phyloP scores from a whole-genome alignment of 1,284 basidiomycete genomes.

The Pterula multifida region DNA sequence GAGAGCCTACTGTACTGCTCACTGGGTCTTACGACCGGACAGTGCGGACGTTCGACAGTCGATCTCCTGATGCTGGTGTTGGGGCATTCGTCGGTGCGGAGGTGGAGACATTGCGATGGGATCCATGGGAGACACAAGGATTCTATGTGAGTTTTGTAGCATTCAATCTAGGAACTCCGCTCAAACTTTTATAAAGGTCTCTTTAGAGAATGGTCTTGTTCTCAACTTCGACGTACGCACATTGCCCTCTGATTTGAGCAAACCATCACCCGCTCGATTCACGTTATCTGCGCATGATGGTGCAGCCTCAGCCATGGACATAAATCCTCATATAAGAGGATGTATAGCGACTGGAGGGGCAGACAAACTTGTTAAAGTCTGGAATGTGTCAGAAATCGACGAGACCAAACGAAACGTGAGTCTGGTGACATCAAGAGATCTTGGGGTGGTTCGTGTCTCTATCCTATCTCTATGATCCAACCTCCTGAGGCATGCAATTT shows the following conservation, averaged over 20 bases:
- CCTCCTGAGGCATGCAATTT: constrained; percentile 5
- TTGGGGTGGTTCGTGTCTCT: constrained; percentile 71
- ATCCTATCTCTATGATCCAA: constrained; percentile 4
- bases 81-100: constrained; percentile 77
- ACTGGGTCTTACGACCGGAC: constrained; percentile 93
- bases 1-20: constrained; percentile 79
- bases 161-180: too few species aligned
- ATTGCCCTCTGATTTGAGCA: constrained; percentile 52
- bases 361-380: constrained; percentile 90
- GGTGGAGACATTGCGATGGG: constrained; percentile 92
- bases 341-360: constrained; percentile 89
- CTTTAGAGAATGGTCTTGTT: constrained; percentile 86
- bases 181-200: constrained; percentile 44
- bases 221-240: constrained; percentile 86
- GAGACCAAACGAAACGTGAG: constrained; percentile 69
- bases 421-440: constrained; percentile 79
- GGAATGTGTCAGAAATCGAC: constrained; percentile 75
- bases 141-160: constrained; percentile 79
- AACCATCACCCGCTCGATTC: constrained; percentile 64
- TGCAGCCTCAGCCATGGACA: constrained; percentile 84
- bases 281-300: constrained; percentile 93
- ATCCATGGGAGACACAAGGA: constrained; percentile 80
- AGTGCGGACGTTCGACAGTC: constrained; percentile 85
- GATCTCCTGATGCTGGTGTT: constrained; percentile 72
- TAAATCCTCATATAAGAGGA: constrained; percentile 86